These are phyloP conservation scores for Pharnaceum exiguum DNA, from an alignment of 148 eudicot species.

Conservation along the genomic window DNA sequence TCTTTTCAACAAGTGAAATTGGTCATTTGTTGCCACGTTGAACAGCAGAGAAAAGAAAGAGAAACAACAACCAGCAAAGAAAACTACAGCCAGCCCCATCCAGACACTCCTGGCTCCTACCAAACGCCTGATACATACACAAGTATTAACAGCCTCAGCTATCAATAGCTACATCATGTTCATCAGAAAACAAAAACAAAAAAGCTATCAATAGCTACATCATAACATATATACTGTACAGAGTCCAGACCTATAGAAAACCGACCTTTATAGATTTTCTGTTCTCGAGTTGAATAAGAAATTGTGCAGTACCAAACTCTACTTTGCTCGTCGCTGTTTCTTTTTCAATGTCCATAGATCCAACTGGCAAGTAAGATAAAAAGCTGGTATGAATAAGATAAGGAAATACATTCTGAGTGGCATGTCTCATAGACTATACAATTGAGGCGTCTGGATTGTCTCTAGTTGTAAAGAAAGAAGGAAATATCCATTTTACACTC, in stretches of 20 bases:
- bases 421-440: not conserved
- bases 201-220: not conserved
- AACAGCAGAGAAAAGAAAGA: slow-evolving; percentile 80
- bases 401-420: not conserved
- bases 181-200: not conserved
- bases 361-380: not conserved
- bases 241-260: not conserved
- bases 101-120: slow-evolving; percentile 53
- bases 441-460: no score
- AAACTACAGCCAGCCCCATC: slow-evolving; percentile 57
- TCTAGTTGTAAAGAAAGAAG: no score
- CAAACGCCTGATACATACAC: slow-evolving; percentile 74
- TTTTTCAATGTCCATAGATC: slow-evolving; percentile 35
- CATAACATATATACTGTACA: not conserved
- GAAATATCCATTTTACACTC: no score
- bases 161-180: not conserved
- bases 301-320: slow-evolving; percentile 66
- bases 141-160: not conserved
- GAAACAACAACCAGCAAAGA: slow-evolving; percentile 66
- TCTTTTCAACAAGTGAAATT: no score
- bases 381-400: not conserved
- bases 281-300: slow-evolving; percentile 73
- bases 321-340: slow-evolving; percentile 29
- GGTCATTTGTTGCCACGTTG: no score
- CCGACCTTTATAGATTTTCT: slow-evolving; percentile 73